Evolutionary conservation across 352 stramenopile genomes (phyloP).

Genomic region (Phytophthora nicotianae): DNA sequence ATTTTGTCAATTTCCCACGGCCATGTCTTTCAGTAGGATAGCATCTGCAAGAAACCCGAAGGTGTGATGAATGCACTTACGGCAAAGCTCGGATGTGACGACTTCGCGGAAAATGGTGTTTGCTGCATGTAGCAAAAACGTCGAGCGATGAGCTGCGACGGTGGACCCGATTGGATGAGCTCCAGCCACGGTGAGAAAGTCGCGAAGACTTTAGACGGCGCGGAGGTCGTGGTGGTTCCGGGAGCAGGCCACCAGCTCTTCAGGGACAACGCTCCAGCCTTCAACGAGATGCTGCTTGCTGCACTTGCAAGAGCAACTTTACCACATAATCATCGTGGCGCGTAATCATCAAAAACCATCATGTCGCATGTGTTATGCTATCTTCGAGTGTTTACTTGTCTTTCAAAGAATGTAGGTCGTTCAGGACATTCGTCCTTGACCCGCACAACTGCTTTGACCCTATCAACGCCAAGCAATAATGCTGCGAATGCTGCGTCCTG

Average conservation of each 20-base stretch:
- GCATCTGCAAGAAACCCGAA: background rate
- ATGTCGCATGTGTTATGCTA: background rate
- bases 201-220: conserved; percentile 41
- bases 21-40: background rate
- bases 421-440: conserved; percentile 14
- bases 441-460: conserved; percentile 5
- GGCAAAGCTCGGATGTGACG: background rate
- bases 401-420: conserved; percentile 8
- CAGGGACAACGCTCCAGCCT: conserved; percentile 68
- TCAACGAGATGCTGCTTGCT: conserved; percentile 61
- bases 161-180: conserved; percentile 77
- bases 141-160: conserved; percentile 20
- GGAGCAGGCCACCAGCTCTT: conserved; percentile 70
- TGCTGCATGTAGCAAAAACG: background rate
- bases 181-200: conserved; percentile 57
- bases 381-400: conserved; percentile 9
- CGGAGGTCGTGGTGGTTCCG: conserved; percentile 53
- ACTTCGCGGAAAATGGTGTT: background rate
- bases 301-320: conserved; percentile 19
- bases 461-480: conserved; percentile 15
- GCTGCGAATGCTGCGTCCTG: conserved; percentile 39
- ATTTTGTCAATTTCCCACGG: background rate
- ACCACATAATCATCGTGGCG: conserved; percentile 13
- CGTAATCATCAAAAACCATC: conserved; percentile 8
- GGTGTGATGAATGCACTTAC: background rate